Evolutionary conservation across 345 rosid species (phyloP), one percentile per base, ranked within the genome.

Genomic region (Pistacia vera): DNA sequence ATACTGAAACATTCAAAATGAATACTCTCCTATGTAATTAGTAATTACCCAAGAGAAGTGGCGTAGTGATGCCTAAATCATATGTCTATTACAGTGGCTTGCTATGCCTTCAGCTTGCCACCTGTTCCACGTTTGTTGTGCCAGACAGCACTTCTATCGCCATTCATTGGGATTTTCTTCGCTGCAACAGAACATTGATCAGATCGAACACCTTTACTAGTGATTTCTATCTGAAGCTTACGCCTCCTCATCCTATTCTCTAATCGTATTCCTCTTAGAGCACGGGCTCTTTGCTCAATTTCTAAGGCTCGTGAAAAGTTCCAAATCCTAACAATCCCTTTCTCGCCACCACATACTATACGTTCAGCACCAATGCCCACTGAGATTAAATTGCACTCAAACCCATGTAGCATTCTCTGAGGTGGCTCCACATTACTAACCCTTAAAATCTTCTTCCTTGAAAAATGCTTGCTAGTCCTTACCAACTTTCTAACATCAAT

Each of bases 401-500:
- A 90, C 60, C 99, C 97, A 36, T 91, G 97, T 60, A 95, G 80
- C 98, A 95, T 93, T 79, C 99, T 88, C 75, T 90, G 99, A 8
- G 99, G 98, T 28, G 97, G 90, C 86, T 95, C 96, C 78, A 90
- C 86, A 35, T 41, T 80, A 11, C 66, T 75, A 35, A 62, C 75
- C 81, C 75, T 83, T 11, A 83, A 83, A 77, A 82, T 71, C 74
- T 65, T 88, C 79, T 81, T 90, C 38, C 85, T 64, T 14, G 52
- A 67, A 48, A 73, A 55, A 36, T 57, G 69, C 70, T 75, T 79
- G 77, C 84, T 82, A 49, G 86, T 85, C 80, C 83, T 86, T 74
- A 93, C 75, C 86, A 93, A 75, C 86, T 90, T 95, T 74, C 97
- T 88, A 30, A 93, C 93, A 75, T 93, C 94, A 3, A 95, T 86